Evolutionary conservation across 495 filamentous ascomycete genomes (phyloP).

Genomic region (Xylaria acuta): DNA sequence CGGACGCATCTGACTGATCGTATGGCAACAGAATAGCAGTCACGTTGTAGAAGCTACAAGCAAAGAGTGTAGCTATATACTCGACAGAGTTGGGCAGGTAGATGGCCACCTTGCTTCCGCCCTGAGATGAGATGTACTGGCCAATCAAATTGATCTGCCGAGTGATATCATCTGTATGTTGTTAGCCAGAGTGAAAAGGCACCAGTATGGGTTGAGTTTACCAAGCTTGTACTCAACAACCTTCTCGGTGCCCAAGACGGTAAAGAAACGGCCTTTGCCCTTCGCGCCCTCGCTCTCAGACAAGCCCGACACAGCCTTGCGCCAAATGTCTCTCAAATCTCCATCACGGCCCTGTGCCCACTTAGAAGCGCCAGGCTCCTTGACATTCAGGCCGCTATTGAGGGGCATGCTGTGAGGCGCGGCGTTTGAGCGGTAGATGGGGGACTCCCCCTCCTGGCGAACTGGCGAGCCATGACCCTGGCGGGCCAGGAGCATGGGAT

Average conservation of each 20-base stretch:
- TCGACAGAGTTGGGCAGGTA: slow-evolving; percentile 95
- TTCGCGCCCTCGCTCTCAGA: slow-evolving; percentile 63
- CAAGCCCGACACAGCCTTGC: slow-evolving; percentile 69
- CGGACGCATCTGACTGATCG: slow-evolving; percentile 67
- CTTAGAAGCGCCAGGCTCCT: slow-evolving; percentile 78
- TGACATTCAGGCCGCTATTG: slow-evolving; percentile 81
- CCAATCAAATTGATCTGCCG: slow-evolving; percentile 90
- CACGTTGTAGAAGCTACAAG: slow-evolving; percentile 79
- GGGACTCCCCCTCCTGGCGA: slow-evolving; percentile 81
- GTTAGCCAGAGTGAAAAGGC: slow-evolving; percentile 23
- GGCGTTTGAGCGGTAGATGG: slow-evolving; percentile 78
- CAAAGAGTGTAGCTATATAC: slow-evolving; percentile 68
- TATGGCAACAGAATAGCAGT: slow-evolving; percentile 85
- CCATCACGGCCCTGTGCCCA: slow-evolving; percentile 85
- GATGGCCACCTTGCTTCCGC: slow-evolving; percentile 81
- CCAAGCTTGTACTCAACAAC: slow-evolving; percentile 72
- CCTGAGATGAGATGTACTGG: slow-evolving; percentile 68
- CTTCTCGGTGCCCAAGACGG: slow-evolving; percentile 76
- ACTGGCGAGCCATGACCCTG: slow-evolving; percentile 80
- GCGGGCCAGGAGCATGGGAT: slow-evolving; percentile 86
- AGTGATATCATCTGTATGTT: slow-evolving; percentile 65
- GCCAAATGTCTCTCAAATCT: slow-evolving; percentile 94
- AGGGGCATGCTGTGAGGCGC: slow-evolving; percentile 87
- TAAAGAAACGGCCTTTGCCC: slow-evolving; percentile 76
- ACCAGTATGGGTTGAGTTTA: slow-evolving; percentile 28